phyloP scores from a whole-genome alignment of 805 yeast species.

The Candida patagonica region DNA sequence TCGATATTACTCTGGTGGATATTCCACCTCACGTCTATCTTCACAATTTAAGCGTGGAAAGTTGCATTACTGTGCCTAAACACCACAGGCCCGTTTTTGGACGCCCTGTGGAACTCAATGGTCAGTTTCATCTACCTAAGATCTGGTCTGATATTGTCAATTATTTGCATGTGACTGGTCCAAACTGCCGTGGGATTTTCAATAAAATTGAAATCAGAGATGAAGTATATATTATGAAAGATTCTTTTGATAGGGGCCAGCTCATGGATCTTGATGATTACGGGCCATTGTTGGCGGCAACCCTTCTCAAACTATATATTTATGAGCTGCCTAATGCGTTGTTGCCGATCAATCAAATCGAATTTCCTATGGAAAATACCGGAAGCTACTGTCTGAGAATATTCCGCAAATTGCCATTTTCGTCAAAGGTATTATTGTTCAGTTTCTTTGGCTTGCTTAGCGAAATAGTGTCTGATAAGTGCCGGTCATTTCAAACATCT shows the following conservation, averaged over 20 bases:
- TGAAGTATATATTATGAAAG: slow-evolving; percentile 23
- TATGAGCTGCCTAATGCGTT: slow-evolving; percentile 46
- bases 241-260: slow-evolving; percentile 39
- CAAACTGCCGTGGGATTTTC: slow-evolving; percentile 12
- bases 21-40: slow-evolving; percentile 68
- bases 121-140: slow-evolving; percentile 20
- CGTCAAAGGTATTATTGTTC: slow-evolving; percentile 23
- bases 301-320: slow-evolving; percentile 36
- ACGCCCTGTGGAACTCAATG: slow-evolving; percentile 15
- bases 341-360: slow-evolving; percentile 40
- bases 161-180: slow-evolving; percentile 12
- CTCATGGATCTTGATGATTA: slow-evolving; percentile 45
- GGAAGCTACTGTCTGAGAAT: slow-evolving; percentile 32
- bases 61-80: slow-evolving; percentile 42
- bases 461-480: slow-evolving; percentile 31
- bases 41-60: slow-evolving; percentile 48
- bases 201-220: slow-evolving; percentile 15
- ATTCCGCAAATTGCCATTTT: slow-evolving; percentile 18
- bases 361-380: slow-evolving; percentile 46
- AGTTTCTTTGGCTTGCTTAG: slow-evolving; percentile 40
- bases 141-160: slow-evolving; percentile 26
- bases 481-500: slow-evolving; percentile 33
- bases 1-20: slow-evolving; percentile 70
- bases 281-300: slow-evolving; percentile 44
- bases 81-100: slow-evolving; percentile 28